Conservation (phyloP, 2,329 filamentous ascomycete species). For the Pestalotiopsis fici region DNA sequence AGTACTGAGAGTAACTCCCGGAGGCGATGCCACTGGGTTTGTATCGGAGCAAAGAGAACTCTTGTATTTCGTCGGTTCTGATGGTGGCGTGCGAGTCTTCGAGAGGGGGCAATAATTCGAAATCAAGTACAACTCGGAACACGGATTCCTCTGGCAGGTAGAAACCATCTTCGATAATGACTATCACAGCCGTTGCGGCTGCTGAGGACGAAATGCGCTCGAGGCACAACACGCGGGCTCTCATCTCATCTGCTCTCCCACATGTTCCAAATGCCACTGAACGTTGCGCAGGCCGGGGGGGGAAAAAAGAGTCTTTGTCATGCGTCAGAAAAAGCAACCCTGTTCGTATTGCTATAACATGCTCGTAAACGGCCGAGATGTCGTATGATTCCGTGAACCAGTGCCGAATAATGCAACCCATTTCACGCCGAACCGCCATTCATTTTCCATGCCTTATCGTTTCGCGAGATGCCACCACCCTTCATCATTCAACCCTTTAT, state of each 20-base stretch:
- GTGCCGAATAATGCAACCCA: constrained; percentile 25
- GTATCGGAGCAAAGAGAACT: constrained; percentile 65
- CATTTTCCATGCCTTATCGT: constrained; percentile 33
- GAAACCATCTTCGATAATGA: background rate
- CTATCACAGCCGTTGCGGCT: background rate
- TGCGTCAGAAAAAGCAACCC: constrained; percentile 28
- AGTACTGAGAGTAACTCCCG: constrained; percentile 74
- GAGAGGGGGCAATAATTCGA: constrained; percentile 66
- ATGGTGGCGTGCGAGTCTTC: constrained; percentile 82
- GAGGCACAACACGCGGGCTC: background rate
- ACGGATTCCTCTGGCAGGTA: background rate
- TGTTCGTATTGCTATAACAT: constrained; percentile 29
- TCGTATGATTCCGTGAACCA: constrained; percentile 30
- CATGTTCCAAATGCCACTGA: background rate
- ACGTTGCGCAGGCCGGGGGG: background rate
- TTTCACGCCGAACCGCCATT: constrained; percentile 16
- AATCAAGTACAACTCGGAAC: background rate
- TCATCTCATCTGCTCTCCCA: background rate
- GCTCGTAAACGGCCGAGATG: constrained; percentile 26
- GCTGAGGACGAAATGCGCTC: background rate
- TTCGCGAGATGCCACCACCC: constrained; percentile 32
- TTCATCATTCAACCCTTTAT: constrained; percentile 23
- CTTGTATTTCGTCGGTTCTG: constrained; percentile 77
- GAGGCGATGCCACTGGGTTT: constrained; percentile 33
- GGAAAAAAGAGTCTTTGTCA: background rate